These are phyloP conservation scores for Pseudoneurospora amorphoporcata DNA, from an alignment of 495 filamentous ascomycete species.

Conservation along the genomic window DNA sequence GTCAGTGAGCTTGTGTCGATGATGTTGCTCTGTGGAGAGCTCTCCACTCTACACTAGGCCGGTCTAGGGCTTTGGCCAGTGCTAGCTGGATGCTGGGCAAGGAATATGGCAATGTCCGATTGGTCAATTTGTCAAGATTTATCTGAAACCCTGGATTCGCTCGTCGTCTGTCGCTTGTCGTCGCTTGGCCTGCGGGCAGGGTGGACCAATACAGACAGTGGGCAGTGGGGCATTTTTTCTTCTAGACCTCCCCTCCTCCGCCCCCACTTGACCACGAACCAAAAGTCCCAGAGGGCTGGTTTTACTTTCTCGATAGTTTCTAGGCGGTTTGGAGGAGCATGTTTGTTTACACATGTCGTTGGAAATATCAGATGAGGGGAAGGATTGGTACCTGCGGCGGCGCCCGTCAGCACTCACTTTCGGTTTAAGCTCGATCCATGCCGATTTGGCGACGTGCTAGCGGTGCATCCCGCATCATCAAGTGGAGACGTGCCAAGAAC, in stretches of 20 bases:
- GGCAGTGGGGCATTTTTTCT: background rate
- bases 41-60: background rate
- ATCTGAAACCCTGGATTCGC: background rate
- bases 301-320: background rate
- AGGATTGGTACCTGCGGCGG: background rate
- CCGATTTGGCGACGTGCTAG: background rate
- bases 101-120: background rate
- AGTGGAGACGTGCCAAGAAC: background rate
- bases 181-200: background rate
- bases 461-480: background rate
- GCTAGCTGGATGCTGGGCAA: background rate
- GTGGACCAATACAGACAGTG: background rate
- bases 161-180: background rate
- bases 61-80: background rate
- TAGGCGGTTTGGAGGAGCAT: background rate
- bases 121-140: background rate
- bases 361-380: background rate
- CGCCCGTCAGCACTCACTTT: background rate
- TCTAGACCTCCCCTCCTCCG: background rate
- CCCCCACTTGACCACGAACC: background rate
- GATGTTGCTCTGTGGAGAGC: background rate
- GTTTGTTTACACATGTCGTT: background rate
- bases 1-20: background rate
- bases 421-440: background rate
- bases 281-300: background rate